phyloP scores from a whole-genome alignment of 2,329 filamentous ascomycete species.

The Leptodontidium sp. region DNA sequence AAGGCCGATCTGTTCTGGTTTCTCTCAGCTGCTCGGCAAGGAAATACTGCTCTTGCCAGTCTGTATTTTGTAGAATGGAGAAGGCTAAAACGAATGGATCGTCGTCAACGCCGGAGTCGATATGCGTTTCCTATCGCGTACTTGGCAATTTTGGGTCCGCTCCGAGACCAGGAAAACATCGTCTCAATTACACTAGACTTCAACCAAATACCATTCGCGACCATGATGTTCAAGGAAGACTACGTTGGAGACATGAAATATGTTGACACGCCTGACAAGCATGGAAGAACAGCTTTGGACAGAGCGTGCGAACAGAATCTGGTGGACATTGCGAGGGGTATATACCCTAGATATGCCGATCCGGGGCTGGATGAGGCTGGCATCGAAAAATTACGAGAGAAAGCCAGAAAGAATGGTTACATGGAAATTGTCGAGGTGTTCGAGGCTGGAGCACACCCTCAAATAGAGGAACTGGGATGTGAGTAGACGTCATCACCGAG shows the following conservation, averaged over 20 bases:
- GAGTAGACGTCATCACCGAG: too few relatives aligned
- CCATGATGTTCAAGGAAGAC: neutral
- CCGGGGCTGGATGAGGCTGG: neutral
- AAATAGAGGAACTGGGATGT: too few relatives aligned
- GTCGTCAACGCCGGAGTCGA: too few relatives aligned
- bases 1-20: neutral
- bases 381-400: neutral
- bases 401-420: neutral
- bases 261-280: neutral
- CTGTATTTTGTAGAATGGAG: neutral
- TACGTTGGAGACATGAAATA: neutral
- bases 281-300: neutral
- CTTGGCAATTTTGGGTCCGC: neutral
- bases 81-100: too few relatives aligned
- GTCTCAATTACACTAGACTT: neutral
- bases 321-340: neutral
- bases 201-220: neutral
- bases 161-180: neutral
- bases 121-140: too few relatives aligned
- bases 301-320: constrained; percentile 6
- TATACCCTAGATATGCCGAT: constrained; percentile 2
- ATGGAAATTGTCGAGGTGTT: neutral
- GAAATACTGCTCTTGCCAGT: neutral
- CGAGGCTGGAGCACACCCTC: neutral
- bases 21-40: neutral